These are phyloP conservation scores for Phytopythium sindhum DNA, from an alignment of 352 stramenopile genomes.

Conservation along the genomic window DNA sequence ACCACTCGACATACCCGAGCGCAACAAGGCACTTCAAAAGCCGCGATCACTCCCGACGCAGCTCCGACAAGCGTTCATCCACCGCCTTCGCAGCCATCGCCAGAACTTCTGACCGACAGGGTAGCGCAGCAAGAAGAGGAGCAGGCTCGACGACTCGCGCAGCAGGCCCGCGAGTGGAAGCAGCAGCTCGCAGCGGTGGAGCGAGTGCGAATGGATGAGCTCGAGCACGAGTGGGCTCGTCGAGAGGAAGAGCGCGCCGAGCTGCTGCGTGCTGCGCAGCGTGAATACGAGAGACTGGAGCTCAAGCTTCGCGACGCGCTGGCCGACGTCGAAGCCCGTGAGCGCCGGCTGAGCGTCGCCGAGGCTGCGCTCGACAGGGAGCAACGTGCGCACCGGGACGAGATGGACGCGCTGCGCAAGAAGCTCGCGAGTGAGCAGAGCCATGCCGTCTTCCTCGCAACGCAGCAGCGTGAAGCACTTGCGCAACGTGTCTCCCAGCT, in stretches of 20 bases:
- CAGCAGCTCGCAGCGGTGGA: conserved; percentile 47
- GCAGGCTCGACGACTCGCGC: conserved; percentile 24
- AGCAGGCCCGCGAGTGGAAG: conserved; percentile 38
- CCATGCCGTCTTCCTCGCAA: conserved; percentile 44
- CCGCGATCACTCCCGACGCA: neutral
- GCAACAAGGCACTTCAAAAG: neutral
- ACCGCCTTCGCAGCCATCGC: neutral
- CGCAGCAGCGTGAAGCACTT: conserved; percentile 51
- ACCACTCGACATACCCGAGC: neutral
- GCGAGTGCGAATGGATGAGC: conserved; percentile 64
- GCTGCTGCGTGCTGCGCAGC: conserved; percentile 45
- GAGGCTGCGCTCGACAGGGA: conserved; percentile 56
- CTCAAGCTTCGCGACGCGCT: conserved; percentile 53
- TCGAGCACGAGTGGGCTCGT: conserved; percentile 77
- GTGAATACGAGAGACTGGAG: conserved; percentile 71
- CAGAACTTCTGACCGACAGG: conserved; percentile 13
- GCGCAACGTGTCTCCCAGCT: conserved; percentile 40
- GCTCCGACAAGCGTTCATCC: neutral
- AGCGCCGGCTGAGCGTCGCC: conserved; percentile 50
- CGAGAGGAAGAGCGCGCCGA: conserved; percentile 68
- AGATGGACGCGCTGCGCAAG: conserved; percentile 51
- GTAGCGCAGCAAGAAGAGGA: conserved; percentile 45
- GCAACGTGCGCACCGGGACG: conserved; percentile 46
- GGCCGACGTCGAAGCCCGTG: conserved; percentile 49
- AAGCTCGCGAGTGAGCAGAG: conserved; percentile 62